phyloP scores from a whole-genome alignment of 345 rosid genomes.

The Abelmoschus esculentus region DNA sequence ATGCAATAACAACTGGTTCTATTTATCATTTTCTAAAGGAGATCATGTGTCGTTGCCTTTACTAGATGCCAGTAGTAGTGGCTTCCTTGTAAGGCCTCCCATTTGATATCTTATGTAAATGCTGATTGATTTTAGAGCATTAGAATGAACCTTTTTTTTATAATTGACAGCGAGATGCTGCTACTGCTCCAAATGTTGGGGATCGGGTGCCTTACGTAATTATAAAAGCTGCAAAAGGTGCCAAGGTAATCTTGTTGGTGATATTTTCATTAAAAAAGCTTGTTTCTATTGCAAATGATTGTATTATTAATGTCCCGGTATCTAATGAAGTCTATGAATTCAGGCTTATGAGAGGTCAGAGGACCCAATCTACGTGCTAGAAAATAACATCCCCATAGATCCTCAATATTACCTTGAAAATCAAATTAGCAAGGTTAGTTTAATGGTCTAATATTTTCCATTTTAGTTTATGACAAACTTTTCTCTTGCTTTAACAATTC shows the following conservation, averaged over 20 bases:
- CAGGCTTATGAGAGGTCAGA: constrained; percentile 97
- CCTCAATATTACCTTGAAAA: constrained; percentile 89
- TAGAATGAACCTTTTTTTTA: constrained; percentile 13
- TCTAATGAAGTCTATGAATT: constrained; percentile 1
- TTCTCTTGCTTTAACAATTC: constrained; percentile 10
- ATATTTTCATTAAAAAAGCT: neutral
- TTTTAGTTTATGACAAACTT: neutral
- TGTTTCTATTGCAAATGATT: neutral
- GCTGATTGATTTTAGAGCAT: constrained; percentile 10
- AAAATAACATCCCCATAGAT: constrained; percentile 91
- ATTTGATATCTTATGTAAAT: constrained; percentile 7
- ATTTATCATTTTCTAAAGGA: neutral
- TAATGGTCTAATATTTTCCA: constrained; percentile 2
- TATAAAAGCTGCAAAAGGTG: constrained; percentile 90
- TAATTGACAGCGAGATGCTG: constrained; percentile 81
- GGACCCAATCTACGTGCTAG: constrained; percentile 89
- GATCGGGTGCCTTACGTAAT: constrained; percentile 97
- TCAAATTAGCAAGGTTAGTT: constrained; percentile 86
- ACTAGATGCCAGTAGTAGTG: neutral
- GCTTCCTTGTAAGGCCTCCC: neutral
- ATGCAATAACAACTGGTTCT: neutral
- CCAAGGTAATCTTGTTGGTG: constrained; percentile 49
- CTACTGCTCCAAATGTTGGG: constrained; percentile 98
- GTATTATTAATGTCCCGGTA: neutral
- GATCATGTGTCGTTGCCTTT: neutral